These are phyloP conservation scores for Neonectria coccinea DNA, from an alignment of 2,329 filamentous ascomycete species.

Conservation along the genomic window DNA sequence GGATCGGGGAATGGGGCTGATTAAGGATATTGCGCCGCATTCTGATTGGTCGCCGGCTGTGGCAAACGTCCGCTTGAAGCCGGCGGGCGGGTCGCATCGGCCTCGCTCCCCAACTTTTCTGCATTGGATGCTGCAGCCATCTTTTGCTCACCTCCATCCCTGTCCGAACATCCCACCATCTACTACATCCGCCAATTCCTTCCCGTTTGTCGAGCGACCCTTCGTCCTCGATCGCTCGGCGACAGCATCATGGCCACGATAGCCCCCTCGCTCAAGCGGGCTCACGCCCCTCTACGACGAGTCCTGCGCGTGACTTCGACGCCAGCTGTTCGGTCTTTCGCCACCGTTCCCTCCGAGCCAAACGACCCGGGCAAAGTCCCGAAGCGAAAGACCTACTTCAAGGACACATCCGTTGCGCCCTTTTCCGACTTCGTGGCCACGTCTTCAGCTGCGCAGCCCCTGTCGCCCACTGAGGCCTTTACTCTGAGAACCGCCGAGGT, in stretches of 20 bases:
- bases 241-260: slow-evolving; percentile 53
- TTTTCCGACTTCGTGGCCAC: slow-evolving; percentile 68
- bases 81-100: slow-evolving; percentile 43
- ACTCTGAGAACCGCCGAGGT: slow-evolving; percentile 72
- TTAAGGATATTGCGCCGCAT: slow-evolving; percentile 34
- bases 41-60: slow-evolving; percentile 37
- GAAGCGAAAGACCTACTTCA: slow-evolving; percentile 66
- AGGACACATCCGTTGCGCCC: slow-evolving; percentile 66
- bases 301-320: slow-evolving; percentile 51
- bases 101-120: slow-evolving; percentile 44
- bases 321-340: slow-evolving; percentile 54
- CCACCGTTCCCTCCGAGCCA: slow-evolving; percentile 58
- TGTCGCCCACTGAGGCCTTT: slow-evolving; percentile 67
- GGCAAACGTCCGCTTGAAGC: slow-evolving; percentile 30
- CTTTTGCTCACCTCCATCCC: slow-evolving; percentile 38
- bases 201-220: slow-evolving; percentile 13
- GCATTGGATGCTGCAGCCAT: slow-evolving; percentile 39
- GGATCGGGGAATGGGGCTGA: slow-evolving; percentile 32
- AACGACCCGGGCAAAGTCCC: slow-evolving; percentile 42
- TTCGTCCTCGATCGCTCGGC: slow-evolving; percentile 8
- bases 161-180: slow-evolving; percentile 33
- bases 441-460: slow-evolving; percentile 54
- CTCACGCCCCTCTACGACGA: slow-evolving; percentile 57
- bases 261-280: slow-evolving; percentile 56
- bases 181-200: slow-evolving; percentile 9